These are phyloP conservation scores for Effrenium voratum DNA, from an alignment of 73 alveolate genomes.

Conservation along the genomic window DNA sequence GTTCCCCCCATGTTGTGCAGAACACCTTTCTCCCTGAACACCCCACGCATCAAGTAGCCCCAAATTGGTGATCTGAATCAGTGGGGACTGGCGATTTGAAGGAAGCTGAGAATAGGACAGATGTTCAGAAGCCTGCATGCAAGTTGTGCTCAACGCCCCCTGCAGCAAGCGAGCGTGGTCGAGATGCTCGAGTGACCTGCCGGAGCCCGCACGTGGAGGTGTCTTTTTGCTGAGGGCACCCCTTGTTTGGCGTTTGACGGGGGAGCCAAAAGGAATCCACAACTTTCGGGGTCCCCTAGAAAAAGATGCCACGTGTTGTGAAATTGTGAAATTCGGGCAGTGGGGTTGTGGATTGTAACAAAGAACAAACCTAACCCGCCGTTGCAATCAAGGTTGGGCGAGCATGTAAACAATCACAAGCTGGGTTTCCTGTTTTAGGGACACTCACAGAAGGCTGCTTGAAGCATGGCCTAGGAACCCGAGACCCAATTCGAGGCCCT, in stretches of 20 bases:
- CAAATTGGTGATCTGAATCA: background rate
- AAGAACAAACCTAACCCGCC: background rate
- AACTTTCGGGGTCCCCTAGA: background rate
- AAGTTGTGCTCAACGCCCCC: background rate
- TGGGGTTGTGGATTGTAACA: background rate
- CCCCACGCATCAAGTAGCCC: background rate
- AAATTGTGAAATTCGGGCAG: background rate
- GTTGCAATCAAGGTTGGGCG: background rate
- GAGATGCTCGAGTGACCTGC: constrained; percentile 86
- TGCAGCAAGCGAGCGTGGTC: constrained; percentile 93
- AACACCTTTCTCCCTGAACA: background rate
- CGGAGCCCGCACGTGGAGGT: background rate
- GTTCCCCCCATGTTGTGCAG: background rate
- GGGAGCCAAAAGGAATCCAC: background rate
- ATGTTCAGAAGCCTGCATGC: no score
- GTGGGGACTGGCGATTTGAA: background rate
- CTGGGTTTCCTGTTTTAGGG: no score
- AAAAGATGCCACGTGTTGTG: background rate
- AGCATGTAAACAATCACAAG: no score
- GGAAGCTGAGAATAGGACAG: background rate
- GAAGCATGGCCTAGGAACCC: background rate
- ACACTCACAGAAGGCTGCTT: no score
- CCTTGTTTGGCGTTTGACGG: background rate
- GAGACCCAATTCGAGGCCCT: background rate
- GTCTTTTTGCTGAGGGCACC: background rate